phyloP scores from a whole-genome alignment of 805 yeast species.

The Candida palmyrensis region DNA sequence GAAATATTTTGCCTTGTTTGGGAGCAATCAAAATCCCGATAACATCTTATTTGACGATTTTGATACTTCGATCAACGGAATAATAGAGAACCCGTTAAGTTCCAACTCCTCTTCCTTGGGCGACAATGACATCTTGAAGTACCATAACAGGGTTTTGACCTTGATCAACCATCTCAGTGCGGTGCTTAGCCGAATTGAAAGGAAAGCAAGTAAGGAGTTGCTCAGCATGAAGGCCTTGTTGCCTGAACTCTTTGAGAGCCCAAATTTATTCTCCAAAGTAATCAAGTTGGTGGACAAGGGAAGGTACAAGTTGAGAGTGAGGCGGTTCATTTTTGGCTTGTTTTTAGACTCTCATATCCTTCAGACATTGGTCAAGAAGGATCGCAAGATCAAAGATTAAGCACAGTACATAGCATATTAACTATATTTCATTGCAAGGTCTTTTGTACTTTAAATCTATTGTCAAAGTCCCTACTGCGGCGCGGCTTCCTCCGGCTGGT shows the following conservation, averaged over 20 bases:
- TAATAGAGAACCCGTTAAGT: not conserved
- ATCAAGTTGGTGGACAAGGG: slow-evolving; percentile 48
- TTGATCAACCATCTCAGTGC: slow-evolving; percentile 49
- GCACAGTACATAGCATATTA: slow-evolving; percentile 1
- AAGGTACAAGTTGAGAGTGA: slow-evolving; percentile 56
- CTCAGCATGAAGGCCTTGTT: slow-evolving; percentile 45
- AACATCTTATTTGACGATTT: slow-evolving; percentile 1
- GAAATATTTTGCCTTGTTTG: slow-evolving; percentile 20
- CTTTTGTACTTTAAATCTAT: not conserved
- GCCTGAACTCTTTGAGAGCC: slow-evolving; percentile 51
- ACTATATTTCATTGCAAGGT: not conserved
- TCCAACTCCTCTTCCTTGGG: slow-evolving; percentile 1
- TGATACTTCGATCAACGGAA: slow-evolving; percentile 2
- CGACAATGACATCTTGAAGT: slow-evolving; percentile 4
- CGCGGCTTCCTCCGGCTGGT: no score
- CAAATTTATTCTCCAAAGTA: slow-evolving; percentile 49
- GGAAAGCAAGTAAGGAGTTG: slow-evolving; percentile 54
- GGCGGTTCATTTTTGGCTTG: slow-evolving; percentile 63
- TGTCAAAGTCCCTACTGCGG: no score
- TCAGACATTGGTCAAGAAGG: slow-evolving; percentile 46
- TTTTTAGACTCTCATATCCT: slow-evolving; percentile 47
- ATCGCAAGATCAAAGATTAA: slow-evolving; percentile 25
- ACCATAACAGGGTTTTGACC: slow-evolving; percentile 12
- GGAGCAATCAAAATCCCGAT: slow-evolving; percentile 4
- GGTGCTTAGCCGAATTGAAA: slow-evolving; percentile 36